These are phyloP conservation scores for Leishmania tarentolae DNA, from an alignment of 208 protist genomes.

Conservation along the genomic window DNA sequence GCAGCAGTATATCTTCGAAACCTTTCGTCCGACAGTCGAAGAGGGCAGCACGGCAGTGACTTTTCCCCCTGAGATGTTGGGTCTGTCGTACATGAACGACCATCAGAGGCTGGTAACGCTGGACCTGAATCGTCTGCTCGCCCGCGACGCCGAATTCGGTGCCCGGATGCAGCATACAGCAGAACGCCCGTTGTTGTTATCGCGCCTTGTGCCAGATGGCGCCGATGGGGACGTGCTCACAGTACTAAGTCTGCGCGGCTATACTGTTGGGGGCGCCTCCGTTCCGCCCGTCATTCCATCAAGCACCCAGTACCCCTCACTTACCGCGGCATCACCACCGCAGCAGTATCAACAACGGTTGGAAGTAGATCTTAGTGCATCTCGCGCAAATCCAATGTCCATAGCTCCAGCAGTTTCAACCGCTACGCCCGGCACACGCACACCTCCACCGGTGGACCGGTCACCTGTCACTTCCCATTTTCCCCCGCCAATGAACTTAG, in stretches of 20 bases:
- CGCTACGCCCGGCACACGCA: neutral
- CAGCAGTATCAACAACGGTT: slow-evolving; percentile 14
- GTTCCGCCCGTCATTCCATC: neutral
- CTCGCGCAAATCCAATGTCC: slow-evolving; percentile 22
- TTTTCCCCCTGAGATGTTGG: slow-evolving; percentile 25
- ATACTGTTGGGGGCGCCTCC: slow-evolving; percentile 10
- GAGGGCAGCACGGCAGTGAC: slow-evolving; percentile 12
- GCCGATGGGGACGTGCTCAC: slow-evolving; percentile 24
- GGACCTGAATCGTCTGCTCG: slow-evolving; percentile 59
- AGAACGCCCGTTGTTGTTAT: slow-evolving; percentile 52
- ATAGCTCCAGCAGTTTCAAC: neutral
- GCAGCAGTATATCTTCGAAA: slow-evolving; percentile 32
- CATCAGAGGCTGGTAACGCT: slow-evolving; percentile 34
- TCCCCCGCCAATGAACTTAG: neutral
- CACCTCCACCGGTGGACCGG: neutral
- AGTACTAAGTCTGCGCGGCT: slow-evolving; percentile 18
- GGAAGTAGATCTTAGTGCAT: slow-evolving; percentile 14
- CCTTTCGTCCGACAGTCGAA: slow-evolving; percentile 23
- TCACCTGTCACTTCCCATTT: neutral
- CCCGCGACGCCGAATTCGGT: slow-evolving; percentile 43
- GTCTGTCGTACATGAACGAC: slow-evolving; percentile 32
- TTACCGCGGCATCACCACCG: neutral
- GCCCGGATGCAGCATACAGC: slow-evolving; percentile 54
- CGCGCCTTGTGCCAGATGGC: slow-evolving; percentile 25
- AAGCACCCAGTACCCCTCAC: neutral